Evolutionary conservation across 2,329 filamentous ascomycete genomes (phyloP).

Genomic region (Hypoxylon sp.): DNA sequence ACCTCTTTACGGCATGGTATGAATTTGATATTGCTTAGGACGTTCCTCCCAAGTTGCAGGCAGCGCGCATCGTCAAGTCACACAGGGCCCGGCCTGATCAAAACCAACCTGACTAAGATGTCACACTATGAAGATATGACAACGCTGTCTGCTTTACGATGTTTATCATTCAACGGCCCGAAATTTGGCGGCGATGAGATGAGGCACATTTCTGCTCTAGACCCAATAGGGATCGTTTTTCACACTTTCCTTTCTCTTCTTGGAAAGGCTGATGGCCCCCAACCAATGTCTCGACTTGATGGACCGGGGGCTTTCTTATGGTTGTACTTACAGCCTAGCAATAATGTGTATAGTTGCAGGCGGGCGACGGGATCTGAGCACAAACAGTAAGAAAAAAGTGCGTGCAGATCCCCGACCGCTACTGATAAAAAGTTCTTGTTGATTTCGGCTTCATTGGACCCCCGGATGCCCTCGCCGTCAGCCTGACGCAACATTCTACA

Average conservation of each 20-base stretch:
- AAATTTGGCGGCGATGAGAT: conserved; percentile 19
- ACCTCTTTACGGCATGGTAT: conserved; percentile 31
- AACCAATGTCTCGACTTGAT: conserved; percentile 34
- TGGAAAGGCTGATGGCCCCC: conserved; percentile 34
- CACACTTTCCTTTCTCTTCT: conserved; percentile 15
- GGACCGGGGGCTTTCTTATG: conserved; percentile 19
- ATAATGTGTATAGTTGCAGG: conserved; percentile 8
- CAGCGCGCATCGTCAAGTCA: conserved; percentile 29
- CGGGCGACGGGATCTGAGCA: conserved; percentile 24
- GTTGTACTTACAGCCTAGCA: conserved; percentile 18
- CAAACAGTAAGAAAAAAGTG: conserved; percentile 24
- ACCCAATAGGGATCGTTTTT: conserved; percentile 25
- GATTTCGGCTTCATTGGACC: conserved; percentile 39
- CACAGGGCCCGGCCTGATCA: conserved; percentile 21
- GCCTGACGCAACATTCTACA: conserved; percentile 43
- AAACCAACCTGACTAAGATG: conserved; percentile 12
- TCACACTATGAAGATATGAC: conserved; percentile 19
- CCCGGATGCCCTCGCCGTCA: conserved; percentile 37
- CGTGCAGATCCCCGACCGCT: conserved; percentile 30
- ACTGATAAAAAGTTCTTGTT: conserved; percentile 24
- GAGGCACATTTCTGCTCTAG: conserved; percentile 13
- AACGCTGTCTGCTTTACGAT: conserved; percentile 1
- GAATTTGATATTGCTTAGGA: conserved; percentile 34
- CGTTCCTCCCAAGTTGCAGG: conserved; percentile 36
- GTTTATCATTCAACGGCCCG: conserved; percentile 21